Percentiles rank a stretch among this genome's conserved stretches.
These are phyloP conservation scores for Eucalyptus cloeziana DNA, from an alignment of 345 rosid species.

Conservation along the genomic window DNA sequence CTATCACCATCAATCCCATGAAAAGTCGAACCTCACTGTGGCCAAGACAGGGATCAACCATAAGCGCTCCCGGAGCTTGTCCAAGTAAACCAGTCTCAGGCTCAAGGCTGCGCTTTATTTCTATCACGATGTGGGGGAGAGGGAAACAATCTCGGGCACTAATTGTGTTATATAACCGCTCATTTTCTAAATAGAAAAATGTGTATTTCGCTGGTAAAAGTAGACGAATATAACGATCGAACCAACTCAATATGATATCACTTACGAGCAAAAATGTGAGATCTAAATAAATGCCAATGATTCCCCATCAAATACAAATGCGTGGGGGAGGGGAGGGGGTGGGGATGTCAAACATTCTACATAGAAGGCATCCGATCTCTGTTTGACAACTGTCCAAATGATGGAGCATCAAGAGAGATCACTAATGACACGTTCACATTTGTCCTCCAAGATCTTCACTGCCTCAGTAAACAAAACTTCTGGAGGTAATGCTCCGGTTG, in stretches of 20 bases:
- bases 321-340: neutral
- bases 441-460: constrained; percentile 79
- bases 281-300: neutral
- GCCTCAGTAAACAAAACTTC: constrained; percentile 82
- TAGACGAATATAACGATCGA: neutral
- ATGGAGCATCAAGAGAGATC: constrained; percentile 47
- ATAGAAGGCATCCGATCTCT: neutral
- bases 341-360: neutral
- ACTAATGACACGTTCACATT: constrained; percentile 57
- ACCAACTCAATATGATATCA: neutral
- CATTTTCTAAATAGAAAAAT: neutral
- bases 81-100: neutral
- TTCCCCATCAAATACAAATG: neutral
- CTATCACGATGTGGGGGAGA: neutral
- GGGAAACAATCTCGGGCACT: neutral
- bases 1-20: neutral
- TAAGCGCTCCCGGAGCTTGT: neutral
- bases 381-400: neutral
- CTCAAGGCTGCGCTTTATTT: neutral
- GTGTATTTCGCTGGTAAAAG: neutral
- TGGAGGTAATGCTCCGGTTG: constrained; percentile 80
- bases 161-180: neutral
- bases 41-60: neutral
- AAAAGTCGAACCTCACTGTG: neutral
- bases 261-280: neutral